phyloP scores from a whole-genome alignment of 1,284 basidiomycete species.

The Tetrapyrgos nigripes region DNA sequence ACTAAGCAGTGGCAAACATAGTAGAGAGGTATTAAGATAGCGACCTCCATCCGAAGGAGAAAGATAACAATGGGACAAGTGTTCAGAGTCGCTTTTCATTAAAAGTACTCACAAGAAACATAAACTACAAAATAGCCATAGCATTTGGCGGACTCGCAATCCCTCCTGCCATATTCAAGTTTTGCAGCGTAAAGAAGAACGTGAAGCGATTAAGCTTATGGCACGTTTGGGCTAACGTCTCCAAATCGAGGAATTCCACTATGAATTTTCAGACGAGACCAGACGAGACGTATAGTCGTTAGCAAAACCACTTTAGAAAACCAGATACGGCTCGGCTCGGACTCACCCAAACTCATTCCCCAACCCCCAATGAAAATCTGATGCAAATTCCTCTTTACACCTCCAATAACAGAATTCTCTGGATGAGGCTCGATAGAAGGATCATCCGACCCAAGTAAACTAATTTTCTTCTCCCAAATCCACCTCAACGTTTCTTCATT shows the following conservation, averaged over 20 bases:
- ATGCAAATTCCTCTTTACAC: background rate
- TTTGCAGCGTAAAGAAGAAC: slow-evolving; percentile 4
- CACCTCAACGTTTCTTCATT: slow-evolving; percentile 16
- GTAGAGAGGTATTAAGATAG: too few relatives aligned
- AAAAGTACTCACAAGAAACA: too few relatives aligned
- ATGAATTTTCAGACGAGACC: background rate
- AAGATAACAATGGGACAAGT: too few relatives aligned
- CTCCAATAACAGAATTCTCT: background rate
- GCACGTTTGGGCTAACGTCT: background rate
- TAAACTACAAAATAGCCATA: slow-evolving; percentile 1
- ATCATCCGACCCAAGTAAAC: slow-evolving; percentile 17
- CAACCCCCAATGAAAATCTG: background rate
- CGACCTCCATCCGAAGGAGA: too few relatives aligned
- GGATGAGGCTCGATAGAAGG: slow-evolving; percentile 10
- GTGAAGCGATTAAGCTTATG: background rate
- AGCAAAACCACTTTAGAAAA: too few relatives aligned
- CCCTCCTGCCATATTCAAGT: background rate
- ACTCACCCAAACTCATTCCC: background rate
- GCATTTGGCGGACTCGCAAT: slow-evolving; percentile 3
- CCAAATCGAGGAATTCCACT: slow-evolving; percentile 1
- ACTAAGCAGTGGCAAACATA: too few relatives aligned
- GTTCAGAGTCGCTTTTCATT: too few relatives aligned
- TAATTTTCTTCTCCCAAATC: slow-evolving; percentile 21
- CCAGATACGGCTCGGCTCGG: too few relatives aligned
- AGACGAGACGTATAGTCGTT: background rate